Conservation (phyloP, 192 early-diverging fungal genomes). For the Tieghemiomyces parasiticus region DNA sequence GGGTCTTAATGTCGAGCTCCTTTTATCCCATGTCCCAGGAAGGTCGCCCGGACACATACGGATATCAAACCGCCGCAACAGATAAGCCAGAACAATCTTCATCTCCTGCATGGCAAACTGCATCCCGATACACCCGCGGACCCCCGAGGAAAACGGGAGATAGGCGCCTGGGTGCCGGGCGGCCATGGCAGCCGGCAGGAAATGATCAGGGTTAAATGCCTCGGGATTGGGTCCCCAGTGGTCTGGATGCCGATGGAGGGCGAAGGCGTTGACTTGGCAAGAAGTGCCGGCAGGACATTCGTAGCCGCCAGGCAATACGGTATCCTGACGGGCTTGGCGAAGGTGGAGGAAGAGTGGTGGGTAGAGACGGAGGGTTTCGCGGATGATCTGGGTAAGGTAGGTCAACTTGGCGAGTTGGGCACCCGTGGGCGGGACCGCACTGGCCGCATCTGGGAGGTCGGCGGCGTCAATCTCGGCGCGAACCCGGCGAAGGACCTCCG, state of each 20-base stretch:
- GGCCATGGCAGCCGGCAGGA: slow-evolving; percentile 29
- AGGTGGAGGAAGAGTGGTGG: slow-evolving; percentile 30
- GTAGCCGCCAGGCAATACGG: slow-evolving; percentile 28
- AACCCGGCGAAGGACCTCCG: slow-evolving; percentile 21
- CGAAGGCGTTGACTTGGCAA: slow-evolving; percentile 15
- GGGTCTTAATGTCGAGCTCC: slow-evolving; percentile 19
- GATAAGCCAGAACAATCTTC: slow-evolving; percentile 32
- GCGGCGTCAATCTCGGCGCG: slow-evolving; percentile 32
- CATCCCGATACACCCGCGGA: slow-evolving; percentile 38
- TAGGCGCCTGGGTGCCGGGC: slow-evolving; percentile 30
- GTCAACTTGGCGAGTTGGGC: slow-evolving; percentile 25
- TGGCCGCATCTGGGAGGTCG: slow-evolving; percentile 17
- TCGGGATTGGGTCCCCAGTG: slow-evolving; percentile 26
- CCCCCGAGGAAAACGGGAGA: slow-evolving; percentile 34
- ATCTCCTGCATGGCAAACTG: slow-evolving; percentile 42
- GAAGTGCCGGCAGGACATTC: slow-evolving; percentile 14
- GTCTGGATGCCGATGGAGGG: slow-evolving; percentile 29
- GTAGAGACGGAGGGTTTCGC: slow-evolving; percentile 39
- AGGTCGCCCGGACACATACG: slow-evolving; percentile 14
- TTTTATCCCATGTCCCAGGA: slow-evolving; percentile 16
- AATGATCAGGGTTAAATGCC: slow-evolving; percentile 37
- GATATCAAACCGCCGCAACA: slow-evolving; percentile 30
- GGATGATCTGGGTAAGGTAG: slow-evolving; percentile 34
- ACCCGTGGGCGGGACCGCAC: slow-evolving; percentile 17
- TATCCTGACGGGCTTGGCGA: slow-evolving; percentile 24